Evolutionary conservation across 345 rosid species (phyloP).

Genomic region (Anacardium occidentale): DNA sequence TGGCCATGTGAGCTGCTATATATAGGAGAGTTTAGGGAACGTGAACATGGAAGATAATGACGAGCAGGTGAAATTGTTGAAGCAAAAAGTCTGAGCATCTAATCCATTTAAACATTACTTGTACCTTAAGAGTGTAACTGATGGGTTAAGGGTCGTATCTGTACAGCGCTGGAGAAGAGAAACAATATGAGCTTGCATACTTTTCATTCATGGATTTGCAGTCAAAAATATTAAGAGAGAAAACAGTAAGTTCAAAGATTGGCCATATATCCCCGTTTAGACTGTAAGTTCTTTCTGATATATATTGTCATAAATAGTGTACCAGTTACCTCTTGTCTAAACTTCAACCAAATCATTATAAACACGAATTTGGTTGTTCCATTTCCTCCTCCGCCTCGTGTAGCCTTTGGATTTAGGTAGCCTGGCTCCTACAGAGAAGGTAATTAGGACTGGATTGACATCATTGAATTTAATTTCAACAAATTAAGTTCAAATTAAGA

Average conservation of each 20-base stretch:
- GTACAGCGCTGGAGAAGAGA: background rate
- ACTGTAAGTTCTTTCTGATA: too few relatives aligned
- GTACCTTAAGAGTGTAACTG: background rate
- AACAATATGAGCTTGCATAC: background rate
- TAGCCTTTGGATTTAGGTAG: too few relatives aligned
- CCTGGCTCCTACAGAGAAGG: too few relatives aligned
- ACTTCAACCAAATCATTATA: too few relatives aligned
- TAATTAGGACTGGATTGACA: too few relatives aligned
- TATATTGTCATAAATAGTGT: too few relatives aligned
- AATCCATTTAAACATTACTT: constrained; percentile 9
- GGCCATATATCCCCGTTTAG: background rate
- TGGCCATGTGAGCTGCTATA: background rate
- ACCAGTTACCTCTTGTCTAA: too few relatives aligned
- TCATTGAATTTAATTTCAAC: too few relatives aligned
- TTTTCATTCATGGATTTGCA: too few relatives aligned
- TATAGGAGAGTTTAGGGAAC: background rate
- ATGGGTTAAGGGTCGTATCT: background rate
- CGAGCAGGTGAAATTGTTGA: background rate
- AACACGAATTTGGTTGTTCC: too few relatives aligned
- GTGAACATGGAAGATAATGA: background rate
- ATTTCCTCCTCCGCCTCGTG: too few relatives aligned
- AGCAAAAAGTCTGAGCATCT: background rate
- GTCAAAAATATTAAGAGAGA: background rate
- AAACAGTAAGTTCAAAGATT: background rate
- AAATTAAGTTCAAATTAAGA: too few relatives aligned